phyloP scores from a whole-genome alignment of 352 stramenopile species.

The Globisporangium paroecandrum region DNA sequence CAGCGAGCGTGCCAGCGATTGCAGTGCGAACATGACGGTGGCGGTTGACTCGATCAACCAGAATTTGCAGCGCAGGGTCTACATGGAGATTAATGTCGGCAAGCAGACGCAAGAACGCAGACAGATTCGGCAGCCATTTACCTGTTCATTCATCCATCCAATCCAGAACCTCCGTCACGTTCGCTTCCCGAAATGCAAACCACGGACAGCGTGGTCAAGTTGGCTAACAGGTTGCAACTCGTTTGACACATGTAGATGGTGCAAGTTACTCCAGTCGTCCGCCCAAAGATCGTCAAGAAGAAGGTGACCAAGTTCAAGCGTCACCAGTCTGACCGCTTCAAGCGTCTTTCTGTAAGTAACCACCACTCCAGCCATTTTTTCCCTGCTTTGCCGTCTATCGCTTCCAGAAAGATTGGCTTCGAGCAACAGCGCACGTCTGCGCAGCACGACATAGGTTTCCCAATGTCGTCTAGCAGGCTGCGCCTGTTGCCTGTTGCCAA shows the following conservation, averaged over 20 bases:
- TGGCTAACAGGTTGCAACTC: conserved; percentile 3
- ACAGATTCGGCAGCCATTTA: not conserved
- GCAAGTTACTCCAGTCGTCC: conserved; percentile 88
- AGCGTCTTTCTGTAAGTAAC: conserved; percentile 91
- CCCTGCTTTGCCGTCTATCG: not conserved
- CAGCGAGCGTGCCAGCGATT: not conserved
- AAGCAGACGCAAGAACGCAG: not conserved
- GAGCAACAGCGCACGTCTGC: not conserved
- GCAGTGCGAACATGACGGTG: not conserved
- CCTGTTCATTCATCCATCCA: not conserved
- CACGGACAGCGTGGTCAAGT: not conserved
- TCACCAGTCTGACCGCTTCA: conserved; percentile 98
- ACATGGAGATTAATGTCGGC: not conserved
- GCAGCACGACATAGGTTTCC: not conserved
- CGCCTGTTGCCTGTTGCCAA: not conserved
- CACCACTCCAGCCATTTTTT: not conserved
- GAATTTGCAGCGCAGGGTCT: not conserved
- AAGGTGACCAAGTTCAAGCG: conserved; percentile 99
- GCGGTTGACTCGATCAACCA: not conserved
- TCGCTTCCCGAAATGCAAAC: not conserved
- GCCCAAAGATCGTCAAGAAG: conserved; percentile 99
- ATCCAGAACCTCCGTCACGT: not conserved
- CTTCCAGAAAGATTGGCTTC: not conserved
- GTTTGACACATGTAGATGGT: conserved; percentile 61
- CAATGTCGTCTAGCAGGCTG: not conserved